Conservation (phyloP, 108 stramenopile genomes). For the Nitzschia sp. region DNA sequence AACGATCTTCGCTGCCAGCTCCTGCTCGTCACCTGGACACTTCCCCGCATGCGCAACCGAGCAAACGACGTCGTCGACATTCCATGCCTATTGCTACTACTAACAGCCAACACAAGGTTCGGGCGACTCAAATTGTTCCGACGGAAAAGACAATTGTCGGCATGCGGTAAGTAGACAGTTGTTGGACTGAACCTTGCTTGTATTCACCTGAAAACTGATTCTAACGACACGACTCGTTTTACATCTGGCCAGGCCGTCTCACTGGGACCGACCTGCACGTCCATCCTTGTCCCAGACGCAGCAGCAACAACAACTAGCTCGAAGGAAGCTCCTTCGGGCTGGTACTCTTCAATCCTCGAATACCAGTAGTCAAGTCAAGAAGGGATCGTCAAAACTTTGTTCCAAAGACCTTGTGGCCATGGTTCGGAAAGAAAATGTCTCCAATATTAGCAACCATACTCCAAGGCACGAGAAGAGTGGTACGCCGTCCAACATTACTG, state of each 20-base stretch:
- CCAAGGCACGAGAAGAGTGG: background rate
- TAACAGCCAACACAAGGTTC: too few species aligned
- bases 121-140: too few species aligned
- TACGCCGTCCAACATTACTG: background rate
- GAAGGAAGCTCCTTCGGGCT: background rate
- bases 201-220: too few species aligned
- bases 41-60: too few species aligned
- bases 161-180: conserved; percentile 21
- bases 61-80: background rate
- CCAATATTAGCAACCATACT: background rate
- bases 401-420: background rate
- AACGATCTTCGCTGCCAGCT: too few species aligned
- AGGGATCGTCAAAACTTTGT: background rate
- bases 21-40: too few species aligned
- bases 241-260: conserved; percentile 6
- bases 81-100: background rate
- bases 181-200: too few species aligned
- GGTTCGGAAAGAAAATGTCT: background rate
- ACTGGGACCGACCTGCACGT: background rate
- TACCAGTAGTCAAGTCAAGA: too few species aligned
- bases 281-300: background rate
- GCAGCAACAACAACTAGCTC: background rate
- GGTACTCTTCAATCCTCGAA: background rate
- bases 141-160: conserved; percentile 30
- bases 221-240: conserved; percentile 15